A percentile compares a stretch with the other conserved stretches of the same genome.
Conservation (phyloP, 164 flowering plant species). For the Nymphaea thermarum region DNA sequence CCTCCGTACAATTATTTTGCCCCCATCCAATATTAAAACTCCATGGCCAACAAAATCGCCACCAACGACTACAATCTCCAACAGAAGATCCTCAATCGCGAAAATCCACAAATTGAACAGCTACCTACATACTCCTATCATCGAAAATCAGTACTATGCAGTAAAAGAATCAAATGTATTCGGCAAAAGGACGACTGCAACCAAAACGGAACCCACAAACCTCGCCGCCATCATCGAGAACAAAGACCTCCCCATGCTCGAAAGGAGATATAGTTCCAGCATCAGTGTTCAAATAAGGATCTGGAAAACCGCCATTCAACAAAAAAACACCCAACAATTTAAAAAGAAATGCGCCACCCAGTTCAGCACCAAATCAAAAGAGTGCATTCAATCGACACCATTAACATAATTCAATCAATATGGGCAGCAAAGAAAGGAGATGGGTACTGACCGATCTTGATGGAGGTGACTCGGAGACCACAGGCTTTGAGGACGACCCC, state of each 20-base stretch:
- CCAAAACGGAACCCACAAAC: conserved; percentile 14
- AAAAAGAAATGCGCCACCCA: neutral
- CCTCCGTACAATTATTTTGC: too few relatives aligned
- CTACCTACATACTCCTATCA: too few relatives aligned
- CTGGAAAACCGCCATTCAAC: conserved; percentile 19
- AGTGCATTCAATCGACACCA: neutral
- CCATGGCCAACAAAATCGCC: too few relatives aligned
- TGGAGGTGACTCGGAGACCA: conserved; percentile 92
- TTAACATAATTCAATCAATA: neutral
- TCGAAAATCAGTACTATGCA: neutral
- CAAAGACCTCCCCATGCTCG: conserved; percentile 97
- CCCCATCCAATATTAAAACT: too few relatives aligned
- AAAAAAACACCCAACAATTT: neutral
- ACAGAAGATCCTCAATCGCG: too few relatives aligned
- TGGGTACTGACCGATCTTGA: conserved; percentile 64
- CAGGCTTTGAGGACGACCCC: conserved; percentile 93
- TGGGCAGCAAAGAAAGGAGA: neutral
- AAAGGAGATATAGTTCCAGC: conserved; percentile 99
- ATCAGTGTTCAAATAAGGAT: conserved; percentile 94
- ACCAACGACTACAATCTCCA: too few relatives aligned
- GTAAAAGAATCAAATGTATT: neutral
- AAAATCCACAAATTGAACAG: too few relatives aligned
- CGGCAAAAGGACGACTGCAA: neutral
- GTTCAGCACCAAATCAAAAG: neutral
- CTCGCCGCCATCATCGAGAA: conserved; percentile 99